Evolutionary conservation across 2,329 filamentous ascomycete species (phyloP).

Genomic region (Calonectria honghensis): DNA sequence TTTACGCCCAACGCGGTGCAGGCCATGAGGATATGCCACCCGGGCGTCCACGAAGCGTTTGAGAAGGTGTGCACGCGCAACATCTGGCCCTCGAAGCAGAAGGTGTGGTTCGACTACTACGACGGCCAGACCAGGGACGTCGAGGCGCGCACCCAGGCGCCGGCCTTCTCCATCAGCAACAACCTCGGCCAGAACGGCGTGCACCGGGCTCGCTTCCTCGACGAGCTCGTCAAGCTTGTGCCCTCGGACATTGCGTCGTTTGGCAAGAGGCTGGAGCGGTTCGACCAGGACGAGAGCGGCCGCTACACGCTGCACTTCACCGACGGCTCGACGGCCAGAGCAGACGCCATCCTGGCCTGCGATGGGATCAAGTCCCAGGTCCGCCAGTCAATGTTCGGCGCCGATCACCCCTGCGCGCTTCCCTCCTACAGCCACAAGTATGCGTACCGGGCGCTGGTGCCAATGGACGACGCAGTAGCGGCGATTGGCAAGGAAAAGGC

Average conservation of each 20-base stretch:
- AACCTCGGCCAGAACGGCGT: conserved; percentile 56
- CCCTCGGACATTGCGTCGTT: conserved; percentile 58
- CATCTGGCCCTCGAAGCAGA: conserved; percentile 47
- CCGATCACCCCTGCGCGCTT: conserved; percentile 28
- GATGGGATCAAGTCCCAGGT: conserved; percentile 39
- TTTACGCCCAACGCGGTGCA: conserved; percentile 71
- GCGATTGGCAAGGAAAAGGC: conserved; percentile 37
- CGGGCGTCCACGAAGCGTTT: conserved; percentile 59
- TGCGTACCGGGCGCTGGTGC: conserved; percentile 35
- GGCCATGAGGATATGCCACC: conserved; percentile 64
- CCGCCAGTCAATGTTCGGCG: conserved; percentile 30
- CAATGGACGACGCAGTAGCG: conserved; percentile 31
- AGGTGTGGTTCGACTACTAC: conserved; percentile 53
- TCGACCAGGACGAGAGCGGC: conserved; percentile 34
- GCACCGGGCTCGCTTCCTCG: conserved; percentile 63
- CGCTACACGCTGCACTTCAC: conserved; percentile 59
- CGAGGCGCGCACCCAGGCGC: conserved; percentile 4
- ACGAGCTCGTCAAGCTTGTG: conserved; percentile 62
- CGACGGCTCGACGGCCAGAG: conserved; percentile 62
- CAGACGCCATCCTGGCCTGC: conserved; percentile 55
- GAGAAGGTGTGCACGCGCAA: conserved; percentile 52
- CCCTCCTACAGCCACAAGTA: conserved; percentile 40
- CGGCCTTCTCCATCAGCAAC: conserved; percentile 45
- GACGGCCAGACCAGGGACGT: conserved; percentile 46
- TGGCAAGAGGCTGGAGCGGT: conserved; percentile 54